Base-by-base conservation (phyloP, 345 rosid genomes). In the Eucalyptus sp. region DNA sequence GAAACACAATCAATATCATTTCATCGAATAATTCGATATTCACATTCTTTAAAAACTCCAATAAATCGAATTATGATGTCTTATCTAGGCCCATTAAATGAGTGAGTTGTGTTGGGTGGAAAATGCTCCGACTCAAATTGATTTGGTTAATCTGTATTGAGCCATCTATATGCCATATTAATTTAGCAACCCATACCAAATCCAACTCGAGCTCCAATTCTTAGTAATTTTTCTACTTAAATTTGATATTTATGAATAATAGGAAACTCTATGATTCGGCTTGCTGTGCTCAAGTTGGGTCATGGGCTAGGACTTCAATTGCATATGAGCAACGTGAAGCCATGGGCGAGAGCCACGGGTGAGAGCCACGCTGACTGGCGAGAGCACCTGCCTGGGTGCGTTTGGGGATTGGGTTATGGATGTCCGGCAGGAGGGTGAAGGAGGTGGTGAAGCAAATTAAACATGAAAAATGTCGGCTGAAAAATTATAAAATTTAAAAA, bases 111-210 rank as follows among this genome's bases (percentile, higher is more conserved):
- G 1, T 56, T 56, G 62, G 62, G 29, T 56, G 62, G 1, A 56
- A 56, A 2, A 10, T 56, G 20, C 27, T 24, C 3, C 0, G 0
- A 56, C 13, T 24, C 27, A 56, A 56, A 24, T 56, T 24, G 29
- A 56, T 29, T 0, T 2, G 0, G 12, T 56, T 56, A 56, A 56
- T 56, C 29, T 24, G 10, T 56, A 10, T 56, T 56, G 62, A 10
- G 62, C 29, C 29, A 56, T 56, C 62, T 22, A 24, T 56, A 56
- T 56, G 0, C 62, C 62, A 56, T 10, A 56, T 24, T 22, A 56
- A 56, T 56, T 56, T 56, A 56, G 62, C 29, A 56, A 56, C 29
- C 12, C 62, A 56, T 4, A 22, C 13, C 29, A 56, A 24, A 56
- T 24, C 29, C 13, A 24, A 56, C 3, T 24, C 2, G 62, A 56